Percentiles rank a stretch among this genome's conserved stretches.
Conservation (phyloP, 2,329 filamentous ascomycete genomes). For the Trichoderma sp. region DNA sequence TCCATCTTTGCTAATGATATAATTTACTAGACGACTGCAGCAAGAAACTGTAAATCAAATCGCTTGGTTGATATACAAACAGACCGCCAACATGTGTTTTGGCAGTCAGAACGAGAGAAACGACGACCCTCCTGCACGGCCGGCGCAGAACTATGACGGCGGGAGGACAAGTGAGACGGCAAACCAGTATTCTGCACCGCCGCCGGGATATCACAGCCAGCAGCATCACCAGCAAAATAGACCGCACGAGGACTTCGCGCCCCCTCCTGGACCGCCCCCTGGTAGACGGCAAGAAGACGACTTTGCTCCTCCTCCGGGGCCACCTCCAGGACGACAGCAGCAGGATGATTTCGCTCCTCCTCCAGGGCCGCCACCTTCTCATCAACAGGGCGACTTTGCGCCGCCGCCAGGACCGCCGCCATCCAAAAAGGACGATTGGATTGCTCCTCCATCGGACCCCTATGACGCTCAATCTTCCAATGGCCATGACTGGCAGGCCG, state of each 20-base stretch:
- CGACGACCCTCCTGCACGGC: conserved; percentile 45
- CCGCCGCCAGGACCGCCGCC: conserved; percentile 41
- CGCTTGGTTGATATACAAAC: background rate
- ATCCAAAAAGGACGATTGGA: conserved; percentile 30
- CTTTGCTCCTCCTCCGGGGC: conserved; percentile 31
- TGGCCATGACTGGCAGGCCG: conserved; percentile 69
- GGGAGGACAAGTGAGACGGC: conserved; percentile 33
- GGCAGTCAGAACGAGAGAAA: conserved; percentile 46
- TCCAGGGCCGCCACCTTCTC: conserved; percentile 37
- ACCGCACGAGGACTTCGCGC: conserved; percentile 32
- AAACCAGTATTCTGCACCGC: conserved; percentile 22
- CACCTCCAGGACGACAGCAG: conserved; percentile 30
- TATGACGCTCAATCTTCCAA: conserved; percentile 33
- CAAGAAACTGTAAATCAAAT: background rate
- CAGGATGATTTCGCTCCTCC: conserved; percentile 32
- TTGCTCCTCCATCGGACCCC: conserved; percentile 42
- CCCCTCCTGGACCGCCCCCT: conserved; percentile 39
- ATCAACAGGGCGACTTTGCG: conserved; percentile 31
- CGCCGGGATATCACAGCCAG: conserved; percentile 18
- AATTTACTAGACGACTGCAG: background rate
- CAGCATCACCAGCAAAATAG: conserved; percentile 28
- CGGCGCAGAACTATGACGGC: conserved; percentile 37
- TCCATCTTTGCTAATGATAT: background rate
- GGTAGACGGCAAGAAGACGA: conserved; percentile 26
- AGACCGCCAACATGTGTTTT: conserved; percentile 49